Percentiles rank a stretch among this genome's conserved stretches.
phyloP scores from a whole-genome alignment of 345 rosid genomes.

The Eucalyptus guilfoylei region DNA sequence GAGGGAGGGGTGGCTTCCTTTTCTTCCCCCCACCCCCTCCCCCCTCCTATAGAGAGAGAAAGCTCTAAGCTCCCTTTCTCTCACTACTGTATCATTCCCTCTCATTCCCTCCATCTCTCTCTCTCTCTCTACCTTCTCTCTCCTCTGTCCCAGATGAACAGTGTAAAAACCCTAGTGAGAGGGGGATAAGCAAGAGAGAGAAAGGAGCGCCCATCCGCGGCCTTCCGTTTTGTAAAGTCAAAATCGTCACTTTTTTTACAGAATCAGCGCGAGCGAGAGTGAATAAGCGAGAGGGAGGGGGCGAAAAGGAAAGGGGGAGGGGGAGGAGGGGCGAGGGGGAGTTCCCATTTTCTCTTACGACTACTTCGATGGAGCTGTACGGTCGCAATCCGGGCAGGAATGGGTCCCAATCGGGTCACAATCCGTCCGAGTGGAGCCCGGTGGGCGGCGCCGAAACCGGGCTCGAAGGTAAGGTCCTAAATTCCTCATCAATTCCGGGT shows the following conservation, averaged over 20 bases:
- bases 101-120: background rate
- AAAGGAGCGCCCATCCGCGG: background rate
- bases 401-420: slow-evolving; percentile 50
- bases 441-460: slow-evolving; percentile 46
- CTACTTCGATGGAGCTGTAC: slow-evolving; percentile 53
- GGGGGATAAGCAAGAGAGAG: background rate
- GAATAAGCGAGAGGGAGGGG: background rate
- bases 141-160: background rate
- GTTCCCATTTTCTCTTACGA: background rate
- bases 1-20: background rate
- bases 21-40: no score
- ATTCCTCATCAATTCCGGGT: background rate
- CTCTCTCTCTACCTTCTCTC: background rate
- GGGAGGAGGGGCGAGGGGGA: background rate
- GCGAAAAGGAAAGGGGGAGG: background rate
- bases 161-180: background rate
- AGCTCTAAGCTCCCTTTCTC: background rate
- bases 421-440: slow-evolving; percentile 40
- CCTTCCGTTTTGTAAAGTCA: background rate
- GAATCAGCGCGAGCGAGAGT: background rate
- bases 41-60: background rate
- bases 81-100: background rate
- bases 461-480: slow-evolving; percentile 36
- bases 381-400: slow-evolving; percentile 39
- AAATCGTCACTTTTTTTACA: slow-evolving; percentile 20